These are phyloP conservation scores for Narthecium ossifragum DNA, from an alignment of 106 monocot genomes.

Conservation along the genomic window DNA sequence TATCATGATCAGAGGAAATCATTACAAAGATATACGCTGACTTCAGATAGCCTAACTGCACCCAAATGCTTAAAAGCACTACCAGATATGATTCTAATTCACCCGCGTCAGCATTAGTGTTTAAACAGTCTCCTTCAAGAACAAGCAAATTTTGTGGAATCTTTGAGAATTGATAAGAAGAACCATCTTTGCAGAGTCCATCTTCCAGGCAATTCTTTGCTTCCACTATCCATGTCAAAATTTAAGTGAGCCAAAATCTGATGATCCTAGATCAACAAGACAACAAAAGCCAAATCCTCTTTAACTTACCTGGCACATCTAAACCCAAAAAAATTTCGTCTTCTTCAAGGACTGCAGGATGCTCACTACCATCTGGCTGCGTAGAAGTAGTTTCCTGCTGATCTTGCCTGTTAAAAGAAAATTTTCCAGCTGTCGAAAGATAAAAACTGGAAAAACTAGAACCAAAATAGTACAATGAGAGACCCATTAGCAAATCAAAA, in stretches of 20 bases:
- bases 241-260: neutral
- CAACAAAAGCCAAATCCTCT: neutral
- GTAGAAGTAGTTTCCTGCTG: slow-evolving; percentile 38
- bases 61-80: neutral
- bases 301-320: slow-evolving; percentile 76
- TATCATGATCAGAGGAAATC: slow-evolving; percentile 4
- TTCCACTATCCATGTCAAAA: slow-evolving; percentile 42
- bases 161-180: slow-evolving; percentile 28
- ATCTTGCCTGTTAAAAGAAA: slow-evolving; percentile 44
- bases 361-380: slow-evolving; percentile 29
- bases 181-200: slow-evolving; percentile 19
- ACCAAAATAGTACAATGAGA: too few species aligned
- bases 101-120: slow-evolving; percentile 44
- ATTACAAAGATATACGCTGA: too few species aligned
- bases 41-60: too few species aligned
- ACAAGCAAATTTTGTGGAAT: slow-evolving; percentile 84
- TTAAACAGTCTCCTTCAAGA: slow-evolving; percentile 80
- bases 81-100: slow-evolving; percentile 91
- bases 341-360: slow-evolving; percentile 30
- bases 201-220: slow-evolving; percentile 53
- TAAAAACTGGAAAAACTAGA: neutral
- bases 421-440: too few species aligned
- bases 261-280: neutral
- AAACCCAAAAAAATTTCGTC: slow-evolving; percentile 63
- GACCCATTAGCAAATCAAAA: too few species aligned